A percentile compares a stretch with the other conserved stretches of the same genome.
Conservation (phyloP, 306 rosid species). For the Castanea crenata region DNA sequence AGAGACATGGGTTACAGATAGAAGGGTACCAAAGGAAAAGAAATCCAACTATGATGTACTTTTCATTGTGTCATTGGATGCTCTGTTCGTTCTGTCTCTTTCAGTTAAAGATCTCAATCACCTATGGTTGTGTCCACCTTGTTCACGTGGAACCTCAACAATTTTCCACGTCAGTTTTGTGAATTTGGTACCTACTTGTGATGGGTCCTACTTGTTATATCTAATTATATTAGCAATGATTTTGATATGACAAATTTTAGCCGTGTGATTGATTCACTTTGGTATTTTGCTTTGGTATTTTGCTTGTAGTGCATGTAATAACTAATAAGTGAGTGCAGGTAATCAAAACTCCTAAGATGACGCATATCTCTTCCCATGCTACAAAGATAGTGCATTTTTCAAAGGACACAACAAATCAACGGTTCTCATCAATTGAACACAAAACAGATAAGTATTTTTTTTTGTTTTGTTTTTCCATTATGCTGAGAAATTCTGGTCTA, state of each 20-base stretch:
- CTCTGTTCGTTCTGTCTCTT: constrained; percentile 25
- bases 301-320: not conserved
- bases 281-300: no score
- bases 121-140: not conserved
- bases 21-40: constrained; percentile 22
- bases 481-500: not conserved
- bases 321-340: not conserved
- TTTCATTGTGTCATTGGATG: constrained; percentile 28
- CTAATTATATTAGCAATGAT: not conserved
- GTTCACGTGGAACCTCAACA: not conserved
- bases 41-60: not conserved
- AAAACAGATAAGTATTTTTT: not conserved
- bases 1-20: constrained; percentile 5
- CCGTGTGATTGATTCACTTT: not conserved
- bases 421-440: constrained; percentile 1
- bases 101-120: not conserved
- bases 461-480: not conserved
- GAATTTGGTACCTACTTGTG: not conserved
- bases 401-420: not conserved
- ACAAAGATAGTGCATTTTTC: not conserved
- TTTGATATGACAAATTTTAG: not conserved
- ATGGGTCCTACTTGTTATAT: not conserved
- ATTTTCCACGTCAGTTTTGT: not conserved
- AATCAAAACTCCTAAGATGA: constrained; percentile 1
- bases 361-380: not conserved